Evolutionary conservation across 2,329 filamentous ascomycete species (phyloP), one percentile per base, ranked within the genome.

Genomic region (Fusarium pininemorale): DNA sequence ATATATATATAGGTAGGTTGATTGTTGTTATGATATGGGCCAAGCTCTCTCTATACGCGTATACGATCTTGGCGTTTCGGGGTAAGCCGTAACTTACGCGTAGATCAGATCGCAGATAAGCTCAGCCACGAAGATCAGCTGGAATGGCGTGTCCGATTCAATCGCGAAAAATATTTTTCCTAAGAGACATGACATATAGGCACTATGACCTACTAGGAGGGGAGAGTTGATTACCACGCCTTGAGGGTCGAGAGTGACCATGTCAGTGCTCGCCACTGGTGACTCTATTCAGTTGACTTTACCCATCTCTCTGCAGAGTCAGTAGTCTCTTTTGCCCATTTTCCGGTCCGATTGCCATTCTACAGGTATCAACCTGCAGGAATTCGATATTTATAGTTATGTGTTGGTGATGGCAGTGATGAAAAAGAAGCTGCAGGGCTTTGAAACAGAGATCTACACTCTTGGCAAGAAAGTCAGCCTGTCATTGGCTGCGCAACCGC

Each of bases 401-500:
- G 15, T 35, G 42, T 41, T 48, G 55, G 35, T 48, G 55, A 61
- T 61, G n/a, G 3, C 11, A 1, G 26, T 41, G n/a, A 61, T 35
- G 15, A 13, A 3, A 26, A 32, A 1, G 16, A 26, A 18, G 12
- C 18, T 3, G 10, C 26, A n/a, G 22, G 26, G 26, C 6, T 15
- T 7, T 39, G 63, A 65, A 65, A 55, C 59, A 22, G 6, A 47
- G 32, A 65, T 55, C 32, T 41, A 6, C 47, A 26, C 26, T 22
- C 15, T 39, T 16, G 20, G 11, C 28, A 35, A 18, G 24, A 4
- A 28, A 38, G 4, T 12, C 2, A 18, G 11, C 15, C 12, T n/a
- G 11, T 60, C 14, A 64, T 63, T 65, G 63, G 63, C 4, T 4
- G 1, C n/a, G 32, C n/a, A 64, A 18, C 58, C 63, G 63, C 63